Evolutionary conservation across 192 early-diverging fungal species (phyloP).

Genomic region (Gaertneriomyces semiglobifer): DNA sequence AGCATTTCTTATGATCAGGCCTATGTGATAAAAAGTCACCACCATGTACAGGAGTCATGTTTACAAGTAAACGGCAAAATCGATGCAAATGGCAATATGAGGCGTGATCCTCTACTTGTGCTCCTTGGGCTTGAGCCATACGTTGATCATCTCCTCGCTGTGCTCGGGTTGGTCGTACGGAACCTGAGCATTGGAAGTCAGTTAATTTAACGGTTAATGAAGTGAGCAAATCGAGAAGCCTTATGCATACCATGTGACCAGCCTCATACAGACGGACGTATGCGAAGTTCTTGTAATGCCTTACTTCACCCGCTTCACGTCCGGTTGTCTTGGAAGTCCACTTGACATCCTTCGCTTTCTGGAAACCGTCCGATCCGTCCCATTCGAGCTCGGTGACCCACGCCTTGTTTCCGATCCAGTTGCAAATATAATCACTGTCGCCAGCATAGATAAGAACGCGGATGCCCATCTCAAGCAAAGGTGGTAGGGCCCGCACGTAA

Average conservation of each 20-base stretch:
- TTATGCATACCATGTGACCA: slow-evolving; percentile 52
- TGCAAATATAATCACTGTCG: slow-evolving; percentile 92
- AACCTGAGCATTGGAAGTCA: slow-evolving; percentile 31
- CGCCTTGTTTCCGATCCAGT: slow-evolving; percentile 82
- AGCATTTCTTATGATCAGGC: too few species aligned
- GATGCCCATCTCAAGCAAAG: slow-evolving; percentile 73
- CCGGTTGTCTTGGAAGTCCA: slow-evolving; percentile 67
- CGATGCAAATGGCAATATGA: too few species aligned
- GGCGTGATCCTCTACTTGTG: too few species aligned
- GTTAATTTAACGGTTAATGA: not conserved
- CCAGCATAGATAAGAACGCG: slow-evolving; percentile 88
- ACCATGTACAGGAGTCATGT: too few species aligned
- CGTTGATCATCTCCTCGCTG: slow-evolving; percentile 82
- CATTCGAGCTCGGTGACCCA: slow-evolving; percentile 85
- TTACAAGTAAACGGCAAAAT: too few species aligned
- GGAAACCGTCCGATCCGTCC: slow-evolving; percentile 70
- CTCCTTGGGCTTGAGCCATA: slow-evolving; percentile 55
- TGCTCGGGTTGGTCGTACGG: slow-evolving; percentile 90
- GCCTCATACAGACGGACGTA: slow-evolving; percentile 85
- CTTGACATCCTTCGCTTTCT: slow-evolving; percentile 57
- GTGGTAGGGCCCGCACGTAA: slow-evolving; percentile 53
- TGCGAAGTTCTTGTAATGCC: slow-evolving; percentile 67
- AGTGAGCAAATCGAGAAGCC: slow-evolving; percentile 3
- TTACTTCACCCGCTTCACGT: slow-evolving; percentile 63
- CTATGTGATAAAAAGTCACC: too few species aligned